Conservation (phyloP, 306 rosid genomes). For the Cicer chorassanicum region DNA sequence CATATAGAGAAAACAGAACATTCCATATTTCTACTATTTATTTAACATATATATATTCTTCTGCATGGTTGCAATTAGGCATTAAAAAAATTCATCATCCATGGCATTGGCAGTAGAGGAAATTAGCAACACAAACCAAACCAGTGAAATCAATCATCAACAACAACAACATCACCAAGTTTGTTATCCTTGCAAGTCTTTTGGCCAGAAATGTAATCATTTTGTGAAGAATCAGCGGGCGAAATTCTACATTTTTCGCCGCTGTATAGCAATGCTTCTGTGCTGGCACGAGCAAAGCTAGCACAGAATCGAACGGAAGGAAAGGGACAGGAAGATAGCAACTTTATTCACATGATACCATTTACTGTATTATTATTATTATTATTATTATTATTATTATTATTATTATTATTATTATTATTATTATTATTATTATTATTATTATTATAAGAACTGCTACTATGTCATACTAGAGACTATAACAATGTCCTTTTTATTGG, state of each 20-base stretch:
- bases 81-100: constrained; percentile 32
- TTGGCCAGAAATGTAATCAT: constrained; percentile 70
- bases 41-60: background rate
- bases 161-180: constrained; percentile 41
- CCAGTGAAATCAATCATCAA: background rate
- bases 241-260: constrained; percentile 49
- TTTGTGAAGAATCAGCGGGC: constrained; percentile 48
- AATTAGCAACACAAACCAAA: constrained; percentile 46
- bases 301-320: constrained; percentile 26
- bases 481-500: too few relatives aligned
- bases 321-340: background rate
- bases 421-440: background rate
- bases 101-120: constrained; percentile 60
- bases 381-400: background rate
- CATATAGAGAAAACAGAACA: constrained; percentile 32
- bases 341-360: background rate
- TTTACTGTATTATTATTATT: background rate
- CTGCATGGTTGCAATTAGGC: constrained; percentile 40
- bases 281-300: constrained; percentile 41
- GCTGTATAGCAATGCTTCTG: constrained; percentile 45
- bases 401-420: background rate
- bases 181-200: constrained; percentile 67
- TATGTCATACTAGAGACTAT: background rate
- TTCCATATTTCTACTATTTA: constrained; percentile 38
- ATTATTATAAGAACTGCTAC: background rate